phyloP scores from a whole-genome alignment of 2,329 filamentous ascomycete genomes.

The Mariannaea sp. region DNA sequence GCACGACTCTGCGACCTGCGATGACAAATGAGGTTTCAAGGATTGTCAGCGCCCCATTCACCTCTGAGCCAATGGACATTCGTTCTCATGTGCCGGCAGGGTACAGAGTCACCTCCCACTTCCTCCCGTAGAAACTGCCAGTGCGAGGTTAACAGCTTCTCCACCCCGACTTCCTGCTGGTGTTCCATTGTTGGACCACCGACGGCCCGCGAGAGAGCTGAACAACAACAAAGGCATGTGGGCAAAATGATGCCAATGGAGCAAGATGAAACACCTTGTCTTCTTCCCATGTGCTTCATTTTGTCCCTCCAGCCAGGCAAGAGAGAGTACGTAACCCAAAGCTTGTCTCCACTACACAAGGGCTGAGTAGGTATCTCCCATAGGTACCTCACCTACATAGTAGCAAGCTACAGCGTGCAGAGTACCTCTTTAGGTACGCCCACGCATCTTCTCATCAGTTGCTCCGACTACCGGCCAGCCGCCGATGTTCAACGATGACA shows the following conservation, averaged over 20 bases:
- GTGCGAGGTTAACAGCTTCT: background rate
- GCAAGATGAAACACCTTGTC: slow-evolving; percentile 23
- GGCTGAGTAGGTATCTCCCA: too few species aligned
- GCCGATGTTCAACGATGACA: slow-evolving; percentile 27
- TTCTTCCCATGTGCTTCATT: too few species aligned
- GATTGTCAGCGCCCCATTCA: slow-evolving; percentile 21
- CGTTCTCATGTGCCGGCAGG: slow-evolving; percentile 14
- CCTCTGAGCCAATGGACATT: slow-evolving; percentile 25
- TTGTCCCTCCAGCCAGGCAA: too few species aligned
- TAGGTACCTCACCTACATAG: too few species aligned
- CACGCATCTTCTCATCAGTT: too few species aligned
- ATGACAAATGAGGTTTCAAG: slow-evolving; percentile 34
- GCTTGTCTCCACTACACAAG: too few species aligned
- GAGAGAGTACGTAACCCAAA: too few species aligned
- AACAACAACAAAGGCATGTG: background rate
- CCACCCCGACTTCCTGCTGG: slow-evolving; percentile 40
- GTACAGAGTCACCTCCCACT: background rate
- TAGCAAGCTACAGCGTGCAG: too few species aligned
- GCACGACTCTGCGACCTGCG: slow-evolving; percentile 32
- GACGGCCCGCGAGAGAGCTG: slow-evolving; percentile 34
- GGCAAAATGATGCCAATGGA: slow-evolving; percentile 8
- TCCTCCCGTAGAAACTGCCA: slow-evolving; percentile 2
- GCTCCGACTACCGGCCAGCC: slow-evolving; percentile 39
- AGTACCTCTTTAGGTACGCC: too few species aligned
- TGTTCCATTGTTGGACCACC: slow-evolving; percentile 34